Evolutionary conservation across 2,329 filamentous ascomycete species (phyloP).

Genomic region (Xylaria arbuscula): DNA sequence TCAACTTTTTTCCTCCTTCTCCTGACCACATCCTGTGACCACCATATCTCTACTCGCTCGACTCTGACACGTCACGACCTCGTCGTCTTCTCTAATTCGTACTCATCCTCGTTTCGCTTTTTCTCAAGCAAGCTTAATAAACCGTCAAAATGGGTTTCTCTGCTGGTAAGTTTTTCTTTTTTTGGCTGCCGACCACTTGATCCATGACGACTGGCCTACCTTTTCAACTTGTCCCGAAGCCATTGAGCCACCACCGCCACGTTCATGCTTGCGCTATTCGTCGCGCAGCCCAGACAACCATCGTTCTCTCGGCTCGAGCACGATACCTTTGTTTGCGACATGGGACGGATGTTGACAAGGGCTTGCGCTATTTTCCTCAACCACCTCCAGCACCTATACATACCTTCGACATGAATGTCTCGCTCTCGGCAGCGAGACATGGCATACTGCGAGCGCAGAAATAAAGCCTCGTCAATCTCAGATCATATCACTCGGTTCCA

Average conservation of each 20-base stretch:
- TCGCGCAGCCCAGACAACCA: constrained; percentile 18
- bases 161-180: constrained; percentile 56
- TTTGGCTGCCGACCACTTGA: constrained; percentile 35
- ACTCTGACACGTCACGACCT: constrained; percentile 30
- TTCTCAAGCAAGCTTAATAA: constrained; percentile 24
- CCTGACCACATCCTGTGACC: constrained; percentile 20
- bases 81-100: constrained; percentile 42
- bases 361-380: constrained; percentile 48
- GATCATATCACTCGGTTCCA: background rate
- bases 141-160: constrained; percentile 58
- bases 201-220: constrained; percentile 19
- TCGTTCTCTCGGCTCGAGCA: constrained; percentile 10
- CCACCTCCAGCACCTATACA: background rate
- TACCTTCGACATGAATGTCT: background rate
- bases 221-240: constrained; percentile 41
- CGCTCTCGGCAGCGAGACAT: background rate
- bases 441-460: constrained; percentile 10
- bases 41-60: constrained; percentile 29
- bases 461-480: background rate
- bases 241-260: constrained; percentile 42
- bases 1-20: constrained; percentile 44
- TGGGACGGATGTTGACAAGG: constrained; percentile 17
- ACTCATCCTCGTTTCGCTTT: constrained; percentile 43
- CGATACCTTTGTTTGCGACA: constrained; percentile 32
- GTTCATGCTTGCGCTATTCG: constrained; percentile 24